Conservation (phyloP, 169 alveolate genomes). For the Plasmodium cynomolgi region DNA sequence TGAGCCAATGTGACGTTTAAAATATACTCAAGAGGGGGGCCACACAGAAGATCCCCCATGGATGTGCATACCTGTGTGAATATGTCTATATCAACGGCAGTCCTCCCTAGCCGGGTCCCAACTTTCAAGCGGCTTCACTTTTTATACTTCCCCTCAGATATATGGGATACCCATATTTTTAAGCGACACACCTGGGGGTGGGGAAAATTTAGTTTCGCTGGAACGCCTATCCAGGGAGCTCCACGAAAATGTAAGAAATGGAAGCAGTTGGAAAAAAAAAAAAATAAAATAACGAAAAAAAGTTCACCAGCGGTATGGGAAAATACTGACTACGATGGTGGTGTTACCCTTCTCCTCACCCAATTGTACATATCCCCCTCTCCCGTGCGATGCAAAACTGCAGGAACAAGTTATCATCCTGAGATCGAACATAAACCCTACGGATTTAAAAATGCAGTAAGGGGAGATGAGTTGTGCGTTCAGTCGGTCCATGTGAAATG, state of each 20-base stretch:
- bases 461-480: background rate
- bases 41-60: background rate
- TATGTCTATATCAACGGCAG: background rate
- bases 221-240: constrained; percentile 38
- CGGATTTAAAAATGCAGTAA: constrained; percentile 65
- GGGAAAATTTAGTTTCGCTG: constrained; percentile 45
- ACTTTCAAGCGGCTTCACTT: background rate
- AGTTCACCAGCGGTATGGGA: background rate
- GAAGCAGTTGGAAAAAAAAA: background rate
- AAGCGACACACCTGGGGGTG: background rate
- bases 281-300: background rate
- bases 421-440: constrained; percentile 61
- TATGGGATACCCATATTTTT: constrained; percentile 70
- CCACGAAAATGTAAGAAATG: constrained; percentile 42
- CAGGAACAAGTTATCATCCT: constrained; percentile 65
- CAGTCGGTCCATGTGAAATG: background rate
- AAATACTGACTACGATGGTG: background rate
- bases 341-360: background rate
- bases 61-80: background rate
- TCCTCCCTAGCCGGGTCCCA: background rate
- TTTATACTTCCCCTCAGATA: constrained; percentile 13
- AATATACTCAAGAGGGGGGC: background rate
- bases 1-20: background rate
- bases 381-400: background rate
- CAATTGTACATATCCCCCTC: background rate